These are phyloP conservation scores for Adiantum capillusveneris DNA, from an alignment of 75 land plant genomes.

Conservation along the genomic window DNA sequence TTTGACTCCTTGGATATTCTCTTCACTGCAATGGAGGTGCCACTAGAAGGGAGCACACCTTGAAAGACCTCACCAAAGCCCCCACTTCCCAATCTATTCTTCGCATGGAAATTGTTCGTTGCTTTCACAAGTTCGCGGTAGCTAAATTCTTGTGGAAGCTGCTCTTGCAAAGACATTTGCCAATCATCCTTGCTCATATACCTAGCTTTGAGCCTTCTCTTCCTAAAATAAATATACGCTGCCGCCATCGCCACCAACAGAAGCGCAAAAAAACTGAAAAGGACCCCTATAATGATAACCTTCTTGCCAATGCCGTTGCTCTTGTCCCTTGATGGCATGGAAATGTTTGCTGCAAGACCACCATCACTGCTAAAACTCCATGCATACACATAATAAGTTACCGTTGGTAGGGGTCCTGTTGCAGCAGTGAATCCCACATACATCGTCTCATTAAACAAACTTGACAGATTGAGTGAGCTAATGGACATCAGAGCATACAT, in stretches of 20 bases:
- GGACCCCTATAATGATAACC: no score
- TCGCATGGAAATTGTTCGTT: background rate
- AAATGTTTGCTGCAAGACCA: no score
- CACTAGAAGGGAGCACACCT: conserved; percentile 11
- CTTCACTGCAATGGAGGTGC: conserved; percentile 62
- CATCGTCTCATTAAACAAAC: conserved; percentile 19
- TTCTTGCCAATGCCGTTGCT: no score
- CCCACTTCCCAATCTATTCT: conserved; percentile 8
- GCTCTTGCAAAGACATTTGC: no score
- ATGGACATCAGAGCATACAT: conserved; percentile 20
- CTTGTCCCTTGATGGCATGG: no score
- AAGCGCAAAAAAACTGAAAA: no score
- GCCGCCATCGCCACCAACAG: no score
- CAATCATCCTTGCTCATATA: no score
- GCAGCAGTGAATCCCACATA: conserved; percentile 38
- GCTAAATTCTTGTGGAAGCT: conserved; percentile 19
- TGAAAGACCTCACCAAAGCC: conserved; percentile 13
- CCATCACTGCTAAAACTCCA: background rate
- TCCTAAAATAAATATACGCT: no score
- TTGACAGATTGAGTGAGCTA: conserved; percentile 12
- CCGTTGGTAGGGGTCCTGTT: conserved; percentile 23
- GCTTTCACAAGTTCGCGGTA: conserved; percentile 6
- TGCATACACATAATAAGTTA: conserved; percentile 9
- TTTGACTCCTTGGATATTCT: conserved; percentile 34
- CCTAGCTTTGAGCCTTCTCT: no score